Percentiles rank a stretch among this genome's conserved stretches.
Evolutionary conservation across 352 stramenopile genomes (phyloP).

Genomic region (Phytophthora multivora): DNA sequence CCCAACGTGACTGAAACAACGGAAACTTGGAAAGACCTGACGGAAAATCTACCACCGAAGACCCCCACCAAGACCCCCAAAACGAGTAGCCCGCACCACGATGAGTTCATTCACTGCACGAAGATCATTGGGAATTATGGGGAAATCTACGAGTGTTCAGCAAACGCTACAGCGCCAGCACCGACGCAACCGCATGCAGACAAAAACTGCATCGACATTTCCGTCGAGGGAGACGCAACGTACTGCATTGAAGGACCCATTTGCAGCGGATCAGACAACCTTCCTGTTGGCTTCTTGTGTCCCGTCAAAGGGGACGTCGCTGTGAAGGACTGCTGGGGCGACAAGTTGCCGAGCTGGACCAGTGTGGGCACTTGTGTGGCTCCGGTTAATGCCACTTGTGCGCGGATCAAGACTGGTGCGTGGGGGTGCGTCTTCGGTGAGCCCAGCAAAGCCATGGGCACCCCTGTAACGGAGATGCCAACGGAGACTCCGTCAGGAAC

Average conservation of each 20-base stretch:
- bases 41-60: neutral
- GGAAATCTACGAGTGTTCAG: slow-evolving; percentile 5
- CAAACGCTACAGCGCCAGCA: neutral
- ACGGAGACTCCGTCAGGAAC: neutral
- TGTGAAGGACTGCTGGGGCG: neutral
- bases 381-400: neutral
- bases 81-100: neutral
- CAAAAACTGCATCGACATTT: slow-evolving; percentile 5
- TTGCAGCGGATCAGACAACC: neutral
- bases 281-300: neutral
- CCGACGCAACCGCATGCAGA: neutral
- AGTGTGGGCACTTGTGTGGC: neutral
- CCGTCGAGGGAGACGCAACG: neutral
- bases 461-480: neutral
- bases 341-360: neutral
- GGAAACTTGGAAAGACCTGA: slow-evolving; percentile 13
- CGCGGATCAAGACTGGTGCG: neutral
- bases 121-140: slow-evolving; percentile 15
- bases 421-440: neutral
- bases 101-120: slow-evolving; percentile 8
- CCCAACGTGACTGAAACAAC: slow-evolving; percentile 5
- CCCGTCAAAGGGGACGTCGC: neutral
- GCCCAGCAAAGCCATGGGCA: neutral
- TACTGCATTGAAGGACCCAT: neutral
- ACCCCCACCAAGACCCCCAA: neutral